Conservation (phyloP, 306 rosid species). For the Crataegus laevigata region DNA sequence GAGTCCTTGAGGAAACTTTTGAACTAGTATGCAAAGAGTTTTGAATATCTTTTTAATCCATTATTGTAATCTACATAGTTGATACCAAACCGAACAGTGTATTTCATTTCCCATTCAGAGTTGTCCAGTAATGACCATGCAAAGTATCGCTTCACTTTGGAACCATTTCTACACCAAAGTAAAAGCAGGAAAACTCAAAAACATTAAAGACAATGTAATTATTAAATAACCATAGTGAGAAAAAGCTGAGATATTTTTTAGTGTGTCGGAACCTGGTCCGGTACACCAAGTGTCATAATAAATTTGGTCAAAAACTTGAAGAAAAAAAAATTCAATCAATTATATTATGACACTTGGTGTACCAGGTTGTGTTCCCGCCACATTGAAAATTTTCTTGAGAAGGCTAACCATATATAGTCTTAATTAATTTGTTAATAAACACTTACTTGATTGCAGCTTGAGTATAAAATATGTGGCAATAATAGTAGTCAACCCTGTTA, state of each 20-base stretch:
- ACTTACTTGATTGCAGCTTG: constrained; percentile 22
- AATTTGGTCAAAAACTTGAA: too few species aligned
- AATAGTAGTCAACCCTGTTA: constrained; percentile 20
- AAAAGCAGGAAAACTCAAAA: neutral
- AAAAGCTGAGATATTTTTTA: too few species aligned
- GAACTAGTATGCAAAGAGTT: constrained; percentile 60
- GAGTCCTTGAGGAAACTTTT: constrained; percentile 30
- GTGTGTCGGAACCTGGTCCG: too few species aligned
- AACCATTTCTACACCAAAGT: constrained; percentile 36
- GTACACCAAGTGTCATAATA: too few species aligned
- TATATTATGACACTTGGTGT: too few species aligned
- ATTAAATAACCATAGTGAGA: too few species aligned
- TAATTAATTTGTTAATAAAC: neutral
- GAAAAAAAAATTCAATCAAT: too few species aligned
- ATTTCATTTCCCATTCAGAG: constrained; percentile 46
- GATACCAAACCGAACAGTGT: constrained; percentile 52
- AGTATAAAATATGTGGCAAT: constrained; percentile 11
- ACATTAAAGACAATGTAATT: too few species aligned
- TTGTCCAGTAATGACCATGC: constrained; percentile 65
- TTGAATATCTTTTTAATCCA: constrained; percentile 36
- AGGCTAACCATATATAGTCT: neutral
- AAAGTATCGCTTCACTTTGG: constrained; percentile 55
- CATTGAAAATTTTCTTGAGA: too few species aligned
- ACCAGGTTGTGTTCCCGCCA: too few species aligned
- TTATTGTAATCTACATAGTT: constrained; percentile 51